Conservation (phyloP, 2,329 filamentous ascomycete genomes). For the Hypoxylon sp. region DNA sequence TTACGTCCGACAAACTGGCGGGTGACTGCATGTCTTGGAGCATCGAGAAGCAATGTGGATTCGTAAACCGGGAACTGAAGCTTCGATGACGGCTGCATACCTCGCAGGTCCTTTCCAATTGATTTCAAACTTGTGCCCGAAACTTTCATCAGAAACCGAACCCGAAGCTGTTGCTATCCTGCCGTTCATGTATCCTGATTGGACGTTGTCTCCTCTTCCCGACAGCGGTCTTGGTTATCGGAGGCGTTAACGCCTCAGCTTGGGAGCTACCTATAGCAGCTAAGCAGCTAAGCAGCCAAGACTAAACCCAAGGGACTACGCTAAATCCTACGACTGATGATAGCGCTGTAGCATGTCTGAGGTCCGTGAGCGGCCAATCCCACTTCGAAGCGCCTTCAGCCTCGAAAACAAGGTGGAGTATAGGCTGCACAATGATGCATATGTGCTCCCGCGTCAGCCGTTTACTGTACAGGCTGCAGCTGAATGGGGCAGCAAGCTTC, state of each 20-base stretch:
- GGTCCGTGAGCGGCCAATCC: conserved; percentile 28
- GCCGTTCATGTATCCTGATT: conserved; percentile 31
- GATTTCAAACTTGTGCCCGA: conserved; percentile 28
- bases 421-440: conserved; percentile 29
- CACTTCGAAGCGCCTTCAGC: conserved; percentile 27
- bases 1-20: conserved; percentile 25
- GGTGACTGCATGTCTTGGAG: conserved; percentile 33
- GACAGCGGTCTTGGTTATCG: conserved; percentile 24
- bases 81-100: conserved; percentile 32
- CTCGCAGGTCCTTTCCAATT: conserved; percentile 23
- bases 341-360: conserved; percentile 36
- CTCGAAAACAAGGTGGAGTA: conserved; percentile 36
- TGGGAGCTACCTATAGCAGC: background rate
- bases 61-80: conserved; percentile 27
- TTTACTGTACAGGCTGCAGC: conserved; percentile 23
- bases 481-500: conserved; percentile 31
- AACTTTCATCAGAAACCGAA: conserved; percentile 12
- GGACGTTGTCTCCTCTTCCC: conserved; percentile 8
- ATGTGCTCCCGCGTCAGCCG: conserved; percentile 19
- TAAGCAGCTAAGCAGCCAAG: conserved; percentile 13
- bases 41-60: conserved; percentile 11
- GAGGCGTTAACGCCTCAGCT: conserved; percentile 29
- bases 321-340: conserved; percentile 43
- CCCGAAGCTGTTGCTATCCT: conserved; percentile 37
- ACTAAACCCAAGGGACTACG: conserved; percentile 1